A percentile compares a stretch with the other conserved stretches of the same genome.
Evolutionary conservation across 768 basidiomycete species (phyloP).

Genomic region (Mycena haematopus): DNA sequence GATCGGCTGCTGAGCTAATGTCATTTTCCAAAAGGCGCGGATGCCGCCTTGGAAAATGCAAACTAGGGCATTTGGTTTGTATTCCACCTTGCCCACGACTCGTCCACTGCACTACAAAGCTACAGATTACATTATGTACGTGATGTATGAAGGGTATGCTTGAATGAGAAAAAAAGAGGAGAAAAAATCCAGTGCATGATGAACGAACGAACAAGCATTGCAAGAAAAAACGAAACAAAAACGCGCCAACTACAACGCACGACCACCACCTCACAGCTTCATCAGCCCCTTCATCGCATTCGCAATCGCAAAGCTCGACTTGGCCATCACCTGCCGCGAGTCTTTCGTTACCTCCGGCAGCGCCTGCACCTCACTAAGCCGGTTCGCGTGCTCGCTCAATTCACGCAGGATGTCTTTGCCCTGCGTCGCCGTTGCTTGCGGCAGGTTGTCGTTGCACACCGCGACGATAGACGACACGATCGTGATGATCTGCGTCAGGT

Average conservation of each 20-base stretch:
- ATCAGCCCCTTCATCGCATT: slow-evolving; percentile 95
- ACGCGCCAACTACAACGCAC: background rate
- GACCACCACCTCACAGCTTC: slow-evolving; percentile 75
- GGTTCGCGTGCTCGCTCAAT: slow-evolving; percentile 88
- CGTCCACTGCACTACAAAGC: background rate
- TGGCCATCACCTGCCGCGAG: slow-evolving; percentile 92
- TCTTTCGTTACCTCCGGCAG: slow-evolving; percentile 88
- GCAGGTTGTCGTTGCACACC: slow-evolving; percentile 92
- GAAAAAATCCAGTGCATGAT: background rate
- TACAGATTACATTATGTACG: slow-evolving; percentile 1
- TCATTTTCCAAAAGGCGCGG: too few species aligned
- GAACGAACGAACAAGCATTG: background rate
- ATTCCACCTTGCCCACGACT: too few species aligned
- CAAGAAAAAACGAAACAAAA: background rate
- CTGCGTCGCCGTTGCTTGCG: slow-evolving; percentile 68
- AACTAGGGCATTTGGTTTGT: too few species aligned
- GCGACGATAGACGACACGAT: slow-evolving; percentile 98
- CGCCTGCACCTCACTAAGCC: slow-evolving; percentile 88
- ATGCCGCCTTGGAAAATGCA: too few species aligned
- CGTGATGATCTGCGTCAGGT: slow-evolving; percentile 96
- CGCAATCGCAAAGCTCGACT: slow-evolving; percentile 94
- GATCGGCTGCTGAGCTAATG: background rate
- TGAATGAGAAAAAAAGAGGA: background rate
- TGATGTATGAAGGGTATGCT: background rate
- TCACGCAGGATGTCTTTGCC: slow-evolving; percentile 82